Evolutionary conservation across 495 filamentous ascomycete genomes (phyloP).

Genomic region (Mytilinidion resinicola): DNA sequence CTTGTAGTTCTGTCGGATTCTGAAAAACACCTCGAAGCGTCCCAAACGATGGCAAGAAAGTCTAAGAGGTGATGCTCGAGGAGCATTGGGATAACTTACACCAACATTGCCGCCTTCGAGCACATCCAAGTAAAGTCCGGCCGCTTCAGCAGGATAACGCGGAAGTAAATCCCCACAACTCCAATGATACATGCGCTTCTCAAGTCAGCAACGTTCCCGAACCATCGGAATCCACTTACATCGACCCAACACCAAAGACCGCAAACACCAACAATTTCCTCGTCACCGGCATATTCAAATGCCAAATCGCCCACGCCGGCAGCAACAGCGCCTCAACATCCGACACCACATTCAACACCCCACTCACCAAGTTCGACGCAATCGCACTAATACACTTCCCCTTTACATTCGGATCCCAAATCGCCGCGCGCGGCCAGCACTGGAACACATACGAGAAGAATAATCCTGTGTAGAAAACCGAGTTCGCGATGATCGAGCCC

Average conservation of each 20-base stretch:
- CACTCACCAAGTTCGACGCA: background rate
- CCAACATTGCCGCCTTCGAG: background rate
- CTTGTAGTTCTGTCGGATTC: too few relatives aligned
- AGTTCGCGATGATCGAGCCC: slow-evolving; percentile 1
- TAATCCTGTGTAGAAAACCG: background rate
- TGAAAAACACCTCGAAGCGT: too few relatives aligned
- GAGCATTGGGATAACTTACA: background rate
- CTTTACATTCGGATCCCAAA: background rate
- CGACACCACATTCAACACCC: slow-evolving; percentile 1
- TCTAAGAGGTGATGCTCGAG: background rate
- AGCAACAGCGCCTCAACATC: slow-evolving; percentile 1
- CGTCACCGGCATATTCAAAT: slow-evolving; percentile 2
- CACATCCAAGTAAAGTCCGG: slow-evolving; percentile 5
- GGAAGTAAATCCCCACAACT: background rate
- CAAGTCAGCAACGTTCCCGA: background rate
- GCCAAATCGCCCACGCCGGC: slow-evolving; percentile 6
- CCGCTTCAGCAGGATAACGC: background rate
- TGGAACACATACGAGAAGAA: slow-evolving; percentile 10
- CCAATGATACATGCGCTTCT: background rate
- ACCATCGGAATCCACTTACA: background rate
- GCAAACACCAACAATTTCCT: slow-evolving; percentile 2
- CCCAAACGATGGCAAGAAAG: background rate
- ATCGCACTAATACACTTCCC: slow-evolving; percentile 1
- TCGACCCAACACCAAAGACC: slow-evolving; percentile 2
- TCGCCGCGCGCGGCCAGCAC: slow-evolving; percentile 6